Conservation (phyloP, 306 rosid genomes). For the Quercus berberidifolia region DNA sequence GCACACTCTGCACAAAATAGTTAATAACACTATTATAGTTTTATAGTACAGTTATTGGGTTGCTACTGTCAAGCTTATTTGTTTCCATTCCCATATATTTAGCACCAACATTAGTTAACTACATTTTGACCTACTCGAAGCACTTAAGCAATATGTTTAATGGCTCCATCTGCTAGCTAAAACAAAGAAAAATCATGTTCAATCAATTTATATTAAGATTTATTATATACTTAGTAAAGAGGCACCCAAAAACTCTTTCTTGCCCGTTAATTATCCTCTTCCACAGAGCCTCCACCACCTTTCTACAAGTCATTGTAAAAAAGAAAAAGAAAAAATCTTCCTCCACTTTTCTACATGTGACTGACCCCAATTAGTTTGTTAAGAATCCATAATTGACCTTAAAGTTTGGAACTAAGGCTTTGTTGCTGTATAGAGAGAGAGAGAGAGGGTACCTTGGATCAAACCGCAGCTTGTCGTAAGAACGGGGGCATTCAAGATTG, state of each 20-base stretch:
- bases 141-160: neutral
- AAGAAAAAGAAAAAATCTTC: too few species aligned
- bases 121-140: neutral
- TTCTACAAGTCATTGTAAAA: neutral
- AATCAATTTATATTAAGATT: neutral
- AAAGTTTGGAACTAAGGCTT: too few species aligned
- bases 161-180: neutral
- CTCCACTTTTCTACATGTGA: too few species aligned
- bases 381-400: too few species aligned
- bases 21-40: neutral
- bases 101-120: neutral
- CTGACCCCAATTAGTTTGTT: too few species aligned
- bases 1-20: neutral
- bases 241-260: neutral
- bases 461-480: slow-evolving; percentile 90
- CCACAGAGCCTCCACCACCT: neutral
- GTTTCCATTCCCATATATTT: neutral
- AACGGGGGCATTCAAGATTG: slow-evolving; percentile 87
- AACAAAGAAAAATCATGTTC: neutral
- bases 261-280: neutral
- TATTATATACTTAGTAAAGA: neutral
- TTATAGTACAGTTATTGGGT: neutral
- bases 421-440: neutral
- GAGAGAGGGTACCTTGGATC: slow-evolving; percentile 75
- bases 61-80: neutral